These are phyloP conservation scores for Saccharum hybrid DNA, from an alignment of 202 grass and related monocot genomes.

Conservation along the genomic window DNA sequence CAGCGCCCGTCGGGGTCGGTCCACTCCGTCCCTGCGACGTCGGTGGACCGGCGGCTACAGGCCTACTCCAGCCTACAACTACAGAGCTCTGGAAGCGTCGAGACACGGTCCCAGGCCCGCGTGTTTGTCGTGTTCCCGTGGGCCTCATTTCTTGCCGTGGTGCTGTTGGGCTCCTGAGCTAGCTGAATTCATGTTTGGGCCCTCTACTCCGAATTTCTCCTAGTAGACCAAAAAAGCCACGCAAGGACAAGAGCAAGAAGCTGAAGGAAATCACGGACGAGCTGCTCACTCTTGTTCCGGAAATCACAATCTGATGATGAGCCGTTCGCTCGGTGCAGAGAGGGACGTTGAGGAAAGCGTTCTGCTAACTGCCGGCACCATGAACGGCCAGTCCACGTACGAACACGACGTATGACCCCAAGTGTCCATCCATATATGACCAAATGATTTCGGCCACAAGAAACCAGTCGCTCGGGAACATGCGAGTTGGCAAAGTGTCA, in stretches of 20 bases:
- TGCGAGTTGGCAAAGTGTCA: slow-evolving; percentile 8
- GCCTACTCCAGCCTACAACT: not conserved
- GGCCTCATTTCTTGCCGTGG: not conserved
- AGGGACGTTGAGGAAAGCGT: not conserved
- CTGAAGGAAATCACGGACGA: not conserved
- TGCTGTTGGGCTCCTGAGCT: not conserved
- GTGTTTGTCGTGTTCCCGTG: not conserved
- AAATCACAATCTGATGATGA: too few species aligned
- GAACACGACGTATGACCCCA: not conserved
- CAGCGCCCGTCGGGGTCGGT: not conserved
- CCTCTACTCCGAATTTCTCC: not conserved
- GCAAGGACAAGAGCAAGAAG: not conserved
- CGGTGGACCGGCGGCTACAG: not conserved
- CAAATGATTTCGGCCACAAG: not conserved
- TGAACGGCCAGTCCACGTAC: too few species aligned
- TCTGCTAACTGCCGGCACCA: not conserved
- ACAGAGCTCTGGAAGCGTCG: not conserved
- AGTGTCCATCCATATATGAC: too few species aligned
- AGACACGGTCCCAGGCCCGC: not conserved
- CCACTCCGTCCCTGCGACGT: not conserved
- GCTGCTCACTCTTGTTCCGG: not conserved
- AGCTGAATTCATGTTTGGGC: slow-evolving; percentile 1
- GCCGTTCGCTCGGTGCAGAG: not conserved
- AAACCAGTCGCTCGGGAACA: slow-evolving; percentile 3
- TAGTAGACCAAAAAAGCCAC: not conserved